Evolutionary conservation across 257 asterid genomes (phyloP), one percentile per base, ranked within the genome.

Genomic region (Primulina tabacum): DNA sequence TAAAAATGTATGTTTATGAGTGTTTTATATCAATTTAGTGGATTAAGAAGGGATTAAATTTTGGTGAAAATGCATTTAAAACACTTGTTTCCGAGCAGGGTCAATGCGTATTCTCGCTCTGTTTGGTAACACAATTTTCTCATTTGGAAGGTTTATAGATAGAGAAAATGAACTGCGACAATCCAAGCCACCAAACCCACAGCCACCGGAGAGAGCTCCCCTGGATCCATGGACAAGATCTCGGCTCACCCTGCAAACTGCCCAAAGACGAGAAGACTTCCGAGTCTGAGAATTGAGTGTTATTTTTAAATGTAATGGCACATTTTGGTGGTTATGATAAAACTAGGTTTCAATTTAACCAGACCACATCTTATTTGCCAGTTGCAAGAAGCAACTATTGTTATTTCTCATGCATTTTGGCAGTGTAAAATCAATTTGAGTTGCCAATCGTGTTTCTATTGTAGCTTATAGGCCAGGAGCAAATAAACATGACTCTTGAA

Each of bases 171-270:
- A 94, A 83, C 92, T 91, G 16, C 72, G 96, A 75, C 97, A 89
- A 73, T 77, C 97, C 8, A 89, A 91, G 78, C 97, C 96, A 29
- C 84, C 97, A n/a, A 82, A 72, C 26, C 90, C 97, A 0, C 93
- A 82, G 71, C 95, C 87, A 40, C 84, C 86, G 2, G 89, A 86
- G 74, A 81, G 95, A 79, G 67, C 89, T 68, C 79, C 93, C 52
- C 26, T 89, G 78, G 96, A 94, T 82, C 99, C 99, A 2, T 94
- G 99, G 99, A 82, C 91, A 20, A 94, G 86, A 81, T 94, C 99
- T 57, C 91, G 90, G 53, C 92, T 94, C 37, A 86, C 92, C 53
- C 78, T 91, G 69, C 99, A 89, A 78, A 40, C 94, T 97, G 0
- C 95, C 96, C 35, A 90, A 87, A 81, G 97, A 80, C 79, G 91